Base-by-base conservation (phyloP, 2,329 filamentous ascomycete genomes). In the Aureobasidium musti region DNA sequence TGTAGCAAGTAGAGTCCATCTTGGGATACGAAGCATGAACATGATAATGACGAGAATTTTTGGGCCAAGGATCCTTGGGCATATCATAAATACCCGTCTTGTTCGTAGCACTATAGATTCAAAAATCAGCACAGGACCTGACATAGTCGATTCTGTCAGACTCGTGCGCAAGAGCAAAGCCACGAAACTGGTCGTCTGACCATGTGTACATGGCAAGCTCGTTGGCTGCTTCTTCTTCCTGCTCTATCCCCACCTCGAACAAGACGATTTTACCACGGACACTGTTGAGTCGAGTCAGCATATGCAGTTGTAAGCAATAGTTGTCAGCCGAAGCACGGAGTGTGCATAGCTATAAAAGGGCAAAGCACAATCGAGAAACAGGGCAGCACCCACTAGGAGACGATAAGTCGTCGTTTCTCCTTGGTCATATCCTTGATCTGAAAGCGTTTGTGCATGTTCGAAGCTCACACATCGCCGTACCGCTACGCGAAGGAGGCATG, bases 41-140 rank as follows among this genome's bases (percentile, higher is more conserved):
- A 57, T 57, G 23, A 30, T 57, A 57, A 8, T 43, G 37, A 13
- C 37, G 43, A 26, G 23, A 21, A 19, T 17, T 23, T 3, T 43
- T 41, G 5, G 14, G 14, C 53, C 53, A 57, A 5, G 53, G 37
- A 30, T 23, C 35, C 35, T 41, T 41, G 21, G 35, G 53, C 10
- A 56, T 2, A n/a, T 17, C 53, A 11, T 30, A 43, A 43, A 37
- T 19, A 14, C 5, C 21, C n/a, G 53, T 57, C 37, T 57, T 41
- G 37, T 57, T 14, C 37, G 43, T 33, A 10, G 56, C 39, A 35
- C 33, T 13, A 28, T 33, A 60, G 17, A 47, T n/a, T 37, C 56
- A 23, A 60, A 60, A n/a, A 39, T 35, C 39, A 14, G 56, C 39
- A 39, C 56, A 60, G 33, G 35, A 60, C 8, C 41, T 35, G 19